A percentile compares a stretch with the other conserved stretches of the same genome.
phyloP scores from a whole-genome alignment of 495 filamentous ascomycete genomes.

The Mycothermus thermophilus region DNA sequence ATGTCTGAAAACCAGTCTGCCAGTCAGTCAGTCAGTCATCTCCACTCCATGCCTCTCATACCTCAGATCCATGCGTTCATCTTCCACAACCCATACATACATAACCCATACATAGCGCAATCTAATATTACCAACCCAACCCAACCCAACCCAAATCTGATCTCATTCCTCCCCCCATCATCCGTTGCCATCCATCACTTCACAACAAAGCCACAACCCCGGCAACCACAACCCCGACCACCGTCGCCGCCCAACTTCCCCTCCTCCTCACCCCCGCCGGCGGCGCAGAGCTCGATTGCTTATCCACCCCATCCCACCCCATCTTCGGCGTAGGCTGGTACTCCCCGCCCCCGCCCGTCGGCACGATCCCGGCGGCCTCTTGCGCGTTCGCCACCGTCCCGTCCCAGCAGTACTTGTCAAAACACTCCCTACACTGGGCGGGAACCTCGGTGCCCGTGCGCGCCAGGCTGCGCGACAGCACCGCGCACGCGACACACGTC shows the following conservation, averaged over 20 bases:
- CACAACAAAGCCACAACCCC: slow-evolving; percentile 1
- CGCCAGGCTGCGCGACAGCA: slow-evolving; percentile 61
- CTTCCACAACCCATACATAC: too few species aligned
- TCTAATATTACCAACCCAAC: too few species aligned
- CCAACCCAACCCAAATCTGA: too few species aligned
- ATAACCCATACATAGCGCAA: too few species aligned
- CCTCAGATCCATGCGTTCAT: too few species aligned
- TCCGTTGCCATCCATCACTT: too few species aligned
- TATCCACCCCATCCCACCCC: slow-evolving; percentile 4
- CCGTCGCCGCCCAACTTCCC: neutral
- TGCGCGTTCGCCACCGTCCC: slow-evolving; percentile 37
- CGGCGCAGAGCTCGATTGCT: neutral
- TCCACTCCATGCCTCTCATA: too few species aligned
- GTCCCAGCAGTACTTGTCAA: slow-evolving; percentile 77
- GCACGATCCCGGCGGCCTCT: neutral
- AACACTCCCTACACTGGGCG: slow-evolving; percentile 57
- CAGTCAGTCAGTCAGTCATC: too few species aligned
- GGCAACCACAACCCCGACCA: slow-evolving; percentile 3
- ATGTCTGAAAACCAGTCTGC: too few species aligned
- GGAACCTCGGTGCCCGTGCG: slow-evolving; percentile 52
- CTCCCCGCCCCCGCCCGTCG: slow-evolving; percentile 2
- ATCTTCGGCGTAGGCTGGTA: slow-evolving; percentile 25
- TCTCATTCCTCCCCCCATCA: too few species aligned
- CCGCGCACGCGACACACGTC: slow-evolving; percentile 73
- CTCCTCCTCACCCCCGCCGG: neutral